phyloP scores from a whole-genome alignment of 495 filamentous ascomycete genomes.

The Aspergillus saccharolyticus region DNA sequence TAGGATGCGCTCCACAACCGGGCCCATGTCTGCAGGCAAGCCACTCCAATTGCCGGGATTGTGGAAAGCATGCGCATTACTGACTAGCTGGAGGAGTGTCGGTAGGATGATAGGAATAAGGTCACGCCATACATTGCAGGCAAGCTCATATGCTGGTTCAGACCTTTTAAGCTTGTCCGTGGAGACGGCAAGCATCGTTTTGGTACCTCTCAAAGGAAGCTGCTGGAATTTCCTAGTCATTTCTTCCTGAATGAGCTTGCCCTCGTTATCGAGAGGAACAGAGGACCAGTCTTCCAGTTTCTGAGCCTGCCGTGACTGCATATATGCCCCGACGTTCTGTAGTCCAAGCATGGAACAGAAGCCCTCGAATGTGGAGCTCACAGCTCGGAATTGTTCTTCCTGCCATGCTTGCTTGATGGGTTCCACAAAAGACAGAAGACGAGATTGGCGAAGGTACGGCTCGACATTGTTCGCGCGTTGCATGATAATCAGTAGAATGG shows the following conservation, averaged over 20 bases:
- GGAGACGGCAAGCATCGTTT: slow-evolving; percentile 81
- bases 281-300: slow-evolving; percentile 78
- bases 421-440: slow-evolving; percentile 67
- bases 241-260: slow-evolving; percentile 68
- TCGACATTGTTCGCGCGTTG: slow-evolving; percentile 80
- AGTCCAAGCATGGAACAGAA: slow-evolving; percentile 79
- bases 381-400: slow-evolving; percentile 57
- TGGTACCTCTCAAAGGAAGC: slow-evolving; percentile 79
- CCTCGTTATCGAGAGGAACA: slow-evolving; percentile 69
- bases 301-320: slow-evolving; percentile 66
- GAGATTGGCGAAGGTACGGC: slow-evolving; percentile 52
- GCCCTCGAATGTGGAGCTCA: slow-evolving; percentile 67
- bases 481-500: slow-evolving; percentile 83
- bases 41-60: slow-evolving; percentile 78
- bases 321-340: slow-evolving; percentile 72
- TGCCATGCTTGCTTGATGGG: slow-evolving; percentile 81
- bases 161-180: slow-evolving; percentile 78
- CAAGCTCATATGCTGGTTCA: slow-evolving; percentile 60
- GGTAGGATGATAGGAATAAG: slow-evolving; percentile 78
- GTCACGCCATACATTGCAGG: slow-evolving; percentile 76
- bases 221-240: slow-evolving; percentile 63
- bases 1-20: slow-evolving; percentile 73
- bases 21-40: slow-evolving; percentile 70
- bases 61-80: slow-evolving; percentile 90
- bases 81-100: slow-evolving; percentile 78